Conservation (phyloP, 495 filamentous ascomycete genomes). For the Penicillium ochrochloron region DNA sequence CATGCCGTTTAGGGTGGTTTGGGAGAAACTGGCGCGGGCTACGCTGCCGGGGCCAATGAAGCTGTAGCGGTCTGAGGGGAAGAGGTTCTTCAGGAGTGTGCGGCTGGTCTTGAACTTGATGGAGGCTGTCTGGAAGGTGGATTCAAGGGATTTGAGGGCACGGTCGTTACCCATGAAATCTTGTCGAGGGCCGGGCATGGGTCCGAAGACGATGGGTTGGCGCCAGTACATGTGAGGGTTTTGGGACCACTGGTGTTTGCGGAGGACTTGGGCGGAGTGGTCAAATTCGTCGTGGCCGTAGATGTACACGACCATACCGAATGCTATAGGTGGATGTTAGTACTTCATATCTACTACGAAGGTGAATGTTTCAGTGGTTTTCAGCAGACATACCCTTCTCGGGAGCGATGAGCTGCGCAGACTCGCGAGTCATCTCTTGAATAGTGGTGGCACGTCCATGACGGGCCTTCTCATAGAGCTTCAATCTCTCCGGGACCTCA, state of each 20-base stretch:
- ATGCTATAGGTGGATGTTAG: constrained; percentile 37
- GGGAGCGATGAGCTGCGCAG: constrained; percentile 28
- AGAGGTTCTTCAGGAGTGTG: constrained; percentile 60
- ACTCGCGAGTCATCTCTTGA: constrained; percentile 54
- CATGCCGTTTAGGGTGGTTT: constrained; percentile 55
- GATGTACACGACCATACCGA: constrained; percentile 56
- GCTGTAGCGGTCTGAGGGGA: constrained; percentile 47
- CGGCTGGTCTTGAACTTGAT: constrained; percentile 62
- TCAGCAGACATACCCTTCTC: constrained; percentile 23
- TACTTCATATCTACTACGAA: neutral
- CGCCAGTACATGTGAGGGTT: constrained; percentile 52
- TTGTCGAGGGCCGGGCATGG: constrained; percentile 59
- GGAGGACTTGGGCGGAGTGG: constrained; percentile 54
- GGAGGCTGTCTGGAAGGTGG: constrained; percentile 55
- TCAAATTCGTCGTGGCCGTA: constrained; percentile 65
- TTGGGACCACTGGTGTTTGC: constrained; percentile 48
- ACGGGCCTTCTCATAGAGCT: constrained; percentile 61
- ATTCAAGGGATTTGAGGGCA: constrained; percentile 30
- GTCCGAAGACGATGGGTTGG: constrained; percentile 60
- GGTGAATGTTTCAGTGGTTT: neutral
- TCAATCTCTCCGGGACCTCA: constrained; percentile 56
- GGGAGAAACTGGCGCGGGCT: constrained; percentile 53
- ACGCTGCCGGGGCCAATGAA: constrained; percentile 55
- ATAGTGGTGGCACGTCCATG: constrained; percentile 58
- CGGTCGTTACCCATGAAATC: constrained; percentile 35